Evolutionary conservation across 192 early-diverging fungal genomes (phyloP), one percentile per base, ranked within the genome.

Genomic region (Umbelopsis sp.): DNA sequence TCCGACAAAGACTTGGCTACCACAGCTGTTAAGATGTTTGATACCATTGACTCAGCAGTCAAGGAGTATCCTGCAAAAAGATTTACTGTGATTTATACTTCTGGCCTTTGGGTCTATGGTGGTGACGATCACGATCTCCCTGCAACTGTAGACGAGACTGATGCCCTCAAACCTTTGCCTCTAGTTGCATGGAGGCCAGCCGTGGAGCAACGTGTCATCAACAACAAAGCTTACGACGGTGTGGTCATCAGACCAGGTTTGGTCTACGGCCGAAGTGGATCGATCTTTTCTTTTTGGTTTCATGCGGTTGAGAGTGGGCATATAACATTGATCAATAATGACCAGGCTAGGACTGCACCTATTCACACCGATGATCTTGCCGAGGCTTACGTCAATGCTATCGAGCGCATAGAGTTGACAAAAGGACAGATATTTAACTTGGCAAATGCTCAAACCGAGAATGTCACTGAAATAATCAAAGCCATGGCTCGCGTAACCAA

Each of bases 291-390:
- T 22, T 0, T 71, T 13, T 76, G 70, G 46, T 80, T 80, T 12
- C 15, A 21, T 4, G 67, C 72, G 18, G 76, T 75, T 20, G 66
- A 74, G 33, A 21, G 15, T 0, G 53, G 69, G 9, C 16, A 67
- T 20, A 35, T 76, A 16, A 35, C 25, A 20, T 45, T 74, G 12
- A 45, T 50, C 30, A 78, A 70, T 0, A 48, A 77, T 35, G 68
- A 41, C 25, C 44, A 72, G 18, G 64, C 52, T 0, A 66, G 69
- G 1, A 25, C 64, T 44, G 21, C 30, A 20, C 27, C 74, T 23
- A 58, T 80, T 25, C 81, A 82, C 21, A 58, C 76, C 15, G 75
- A 82, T 44, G 81, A 82, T 65, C 51, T 73, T 3, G 81, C 75
- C 4, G 74, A 76, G 0, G 46, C 55, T 5, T 78, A 78, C 18